These are phyloP conservation scores for Pythium periplocum DNA, from an alignment of 352 stramenopile genomes.

Conservation along the genomic window DNA sequence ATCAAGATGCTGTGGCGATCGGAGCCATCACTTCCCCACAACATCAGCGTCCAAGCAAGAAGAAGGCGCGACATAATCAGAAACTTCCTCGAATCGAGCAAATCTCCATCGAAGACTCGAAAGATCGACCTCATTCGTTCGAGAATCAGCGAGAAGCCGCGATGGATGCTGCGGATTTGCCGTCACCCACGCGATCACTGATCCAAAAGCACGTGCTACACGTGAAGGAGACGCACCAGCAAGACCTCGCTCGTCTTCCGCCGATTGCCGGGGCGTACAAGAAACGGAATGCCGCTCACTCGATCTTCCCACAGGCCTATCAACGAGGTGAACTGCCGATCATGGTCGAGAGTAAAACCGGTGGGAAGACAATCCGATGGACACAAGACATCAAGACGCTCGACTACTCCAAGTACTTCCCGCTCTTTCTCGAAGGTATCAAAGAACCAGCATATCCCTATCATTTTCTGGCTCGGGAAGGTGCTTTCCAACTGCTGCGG, in stretches of 20 bases:
- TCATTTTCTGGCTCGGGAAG: constrained; percentile 77
- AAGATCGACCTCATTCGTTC: constrained; percentile 27
- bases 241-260: constrained; percentile 28
- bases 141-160: constrained; percentile 35
- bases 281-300: constrained; percentile 28
- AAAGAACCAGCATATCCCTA: constrained; percentile 69
- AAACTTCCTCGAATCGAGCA: constrained; percentile 34
- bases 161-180: constrained; percentile 48
- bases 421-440: constrained; percentile 90
- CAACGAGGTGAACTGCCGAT: constrained; percentile 61
- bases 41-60: constrained; percentile 11
- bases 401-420: constrained; percentile 86
- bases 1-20: constrained; percentile 43
- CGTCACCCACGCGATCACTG: constrained; percentile 50
- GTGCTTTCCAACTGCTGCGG: constrained; percentile 77
- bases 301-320: constrained; percentile 56
- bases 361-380: constrained; percentile 54
- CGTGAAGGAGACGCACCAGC: constrained; percentile 32
- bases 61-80: constrained; percentile 33
- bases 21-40: constrained; percentile 22
- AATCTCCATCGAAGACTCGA: constrained; percentile 9
- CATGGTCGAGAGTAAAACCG: constrained; percentile 48
- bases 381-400: constrained; percentile 51
- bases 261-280: constrained; percentile 56
- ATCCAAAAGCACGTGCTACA: constrained; percentile 49